phyloP scores from a whole-genome alignment of 2,329 filamentous ascomycete species.

The Ophiocordyceps polyrhachis-furcata region DNA sequence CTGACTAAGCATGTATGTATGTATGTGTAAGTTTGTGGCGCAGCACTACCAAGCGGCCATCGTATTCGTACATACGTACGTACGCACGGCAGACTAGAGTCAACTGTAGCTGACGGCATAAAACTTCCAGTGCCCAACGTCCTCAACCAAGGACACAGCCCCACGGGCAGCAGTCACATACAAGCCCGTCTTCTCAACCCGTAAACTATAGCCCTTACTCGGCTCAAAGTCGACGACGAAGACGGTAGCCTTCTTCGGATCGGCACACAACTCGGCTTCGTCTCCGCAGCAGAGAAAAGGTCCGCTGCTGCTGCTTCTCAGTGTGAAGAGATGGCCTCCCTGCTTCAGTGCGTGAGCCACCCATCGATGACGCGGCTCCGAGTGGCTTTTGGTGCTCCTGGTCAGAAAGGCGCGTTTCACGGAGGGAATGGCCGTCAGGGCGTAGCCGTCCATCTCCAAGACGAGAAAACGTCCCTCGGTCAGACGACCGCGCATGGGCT shows the following conservation, averaged over 20 bases:
- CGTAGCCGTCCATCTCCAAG: conserved; percentile 25
- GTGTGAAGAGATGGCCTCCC: conserved; percentile 10
- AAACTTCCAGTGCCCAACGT: conserved; percentile 1
- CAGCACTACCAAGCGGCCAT: no score
- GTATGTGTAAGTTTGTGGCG: no score
- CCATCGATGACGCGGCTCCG: conserved; percentile 26
- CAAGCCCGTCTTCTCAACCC: conserved; percentile 1
- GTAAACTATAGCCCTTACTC: conserved; percentile 6
- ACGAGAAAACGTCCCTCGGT: conserved; percentile 36
- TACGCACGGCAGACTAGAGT: neutral
- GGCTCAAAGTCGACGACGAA: conserved; percentile 6
- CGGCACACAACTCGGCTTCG: conserved; percentile 1
- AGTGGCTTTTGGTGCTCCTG: conserved; percentile 11
- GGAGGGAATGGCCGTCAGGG: conserved; percentile 16
- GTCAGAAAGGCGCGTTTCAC: conserved; percentile 4
- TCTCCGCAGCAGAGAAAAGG: conserved; percentile 5
- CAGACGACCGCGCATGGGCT: conserved; percentile 28
- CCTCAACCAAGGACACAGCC: neutral
- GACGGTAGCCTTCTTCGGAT: conserved; percentile 2
- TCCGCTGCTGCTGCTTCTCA: conserved; percentile 8
- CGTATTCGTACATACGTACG: no score
- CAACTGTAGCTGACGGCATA: conserved; percentile 3
- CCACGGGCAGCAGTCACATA: conserved; percentile 1
- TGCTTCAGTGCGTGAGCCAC: conserved; percentile 21
- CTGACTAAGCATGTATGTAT: no score